Base-by-base conservation (phyloP, 768 basidiomycete species). In the Mycena albidolilacea region DNA sequence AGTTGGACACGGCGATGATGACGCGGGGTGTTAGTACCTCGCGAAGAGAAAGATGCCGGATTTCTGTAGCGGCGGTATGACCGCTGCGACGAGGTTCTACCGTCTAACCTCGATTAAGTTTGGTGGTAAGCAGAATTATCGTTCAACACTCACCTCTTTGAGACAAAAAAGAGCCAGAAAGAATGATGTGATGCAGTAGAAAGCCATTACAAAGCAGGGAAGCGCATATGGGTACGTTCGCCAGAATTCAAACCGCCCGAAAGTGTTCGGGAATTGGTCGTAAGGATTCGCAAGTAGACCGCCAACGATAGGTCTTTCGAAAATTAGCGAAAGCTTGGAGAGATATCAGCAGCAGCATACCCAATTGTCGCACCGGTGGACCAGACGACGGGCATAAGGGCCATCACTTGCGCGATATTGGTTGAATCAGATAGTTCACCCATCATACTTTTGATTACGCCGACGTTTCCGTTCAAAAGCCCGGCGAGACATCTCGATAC, bases 401-500 rank as follows among this genome's bases (percentile, higher is more conserved):
- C 38, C 58, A 59, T 59, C 7, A 17, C 58, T 38, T 41, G 58
- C 8, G 58, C 58, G 11, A 59, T 59, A 19, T 59, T 59, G 4
- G 38, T 59, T 1, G 58, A 59, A 21, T 59, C 58, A 21, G 38
- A 41, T 19, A 59, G 15, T 39, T 59, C 58, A 19, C 58, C 58
- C 37, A 59, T 59, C 58, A 59, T 59, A 19, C 58, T 59, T n/a
- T 59, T 59, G 7, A 59, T 59, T n/a, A 59, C 58, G 17, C 58
- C 58, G 19, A 59, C 58, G 58, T 59, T 59, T 38, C 58, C 58
- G 11, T 59, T 59, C 37, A 59, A 59, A 5, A 59, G 39, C n/a
- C 58, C 58, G 7, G 58, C 58, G 19, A 59, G 39, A 41, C 58
- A 39, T 21, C 58, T 57, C 35, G 55, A 57, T 4, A 59, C 19